These are phyloP conservation scores for Venturia aucupariae DNA, from an alignment of 2,329 filamentous ascomycete genomes.

Conservation along the genomic window DNA sequence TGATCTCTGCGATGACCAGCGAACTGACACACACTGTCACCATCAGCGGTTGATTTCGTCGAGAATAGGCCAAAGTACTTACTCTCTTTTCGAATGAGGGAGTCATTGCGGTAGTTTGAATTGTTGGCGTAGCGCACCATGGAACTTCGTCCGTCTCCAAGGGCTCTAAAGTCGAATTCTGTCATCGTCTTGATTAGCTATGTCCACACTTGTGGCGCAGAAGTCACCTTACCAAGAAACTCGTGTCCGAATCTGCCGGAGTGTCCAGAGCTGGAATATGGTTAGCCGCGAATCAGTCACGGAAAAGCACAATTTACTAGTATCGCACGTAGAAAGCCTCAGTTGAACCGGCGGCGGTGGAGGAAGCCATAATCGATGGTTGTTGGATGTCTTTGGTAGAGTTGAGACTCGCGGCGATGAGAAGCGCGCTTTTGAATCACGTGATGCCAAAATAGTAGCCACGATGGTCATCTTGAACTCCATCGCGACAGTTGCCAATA, in stretches of 20 bases:
- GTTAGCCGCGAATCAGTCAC: constrained; percentile 18
- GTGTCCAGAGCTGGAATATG: constrained; percentile 70
- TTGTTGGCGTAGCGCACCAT: constrained; percentile 97
- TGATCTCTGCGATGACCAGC: constrained; percentile 84
- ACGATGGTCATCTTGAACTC: no score
- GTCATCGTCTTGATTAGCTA: constrained; percentile 18
- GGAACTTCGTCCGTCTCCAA: constrained; percentile 87
- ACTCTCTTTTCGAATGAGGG: constrained; percentile 99
- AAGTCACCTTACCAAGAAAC: constrained; percentile 62
- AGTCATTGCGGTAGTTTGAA: constrained; percentile 98
- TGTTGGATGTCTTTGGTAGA: neutral
- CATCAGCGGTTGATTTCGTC: constrained; percentile 3
- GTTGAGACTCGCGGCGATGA: no score
- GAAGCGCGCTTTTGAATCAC: no score
- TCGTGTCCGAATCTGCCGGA: constrained; percentile 96
- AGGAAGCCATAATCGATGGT: constrained; percentile 14
- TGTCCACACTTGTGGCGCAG: neutral
- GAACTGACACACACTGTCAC: constrained; percentile 86
- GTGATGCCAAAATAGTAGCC: no score
- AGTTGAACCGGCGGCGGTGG: constrained; percentile 52
- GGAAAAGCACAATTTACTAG: constrained; percentile 58
- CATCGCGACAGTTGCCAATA: no score
- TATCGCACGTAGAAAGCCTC: constrained; percentile 95
- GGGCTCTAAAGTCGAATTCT: constrained; percentile 95
- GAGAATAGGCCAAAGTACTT: constrained; percentile 32